Evolutionary conservation across 2,329 filamentous ascomycete genomes (phyloP), one percentile per base, ranked within the genome.

Genomic region (Sclerotinia glacialis): DNA sequence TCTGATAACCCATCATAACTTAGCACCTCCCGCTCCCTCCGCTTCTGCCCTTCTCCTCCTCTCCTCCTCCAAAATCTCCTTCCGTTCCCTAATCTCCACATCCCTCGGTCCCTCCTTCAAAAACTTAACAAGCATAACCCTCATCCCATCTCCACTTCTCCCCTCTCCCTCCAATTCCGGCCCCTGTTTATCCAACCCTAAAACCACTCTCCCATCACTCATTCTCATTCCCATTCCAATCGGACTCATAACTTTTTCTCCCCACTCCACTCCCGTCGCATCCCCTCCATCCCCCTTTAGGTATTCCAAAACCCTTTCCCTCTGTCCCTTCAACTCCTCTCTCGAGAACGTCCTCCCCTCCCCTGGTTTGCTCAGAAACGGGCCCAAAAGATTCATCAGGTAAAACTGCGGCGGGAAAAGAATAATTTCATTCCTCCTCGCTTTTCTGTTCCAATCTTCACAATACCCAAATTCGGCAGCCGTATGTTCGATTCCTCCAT

Each of bases 341-440:
- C 73, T 63, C 2, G 75, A 71, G 0, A 28, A 72, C 66, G 1
- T 72, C 2, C 6, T 5, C 2, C 16, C 8, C 37, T 68, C 0
- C 72, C 68, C 0, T 74, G 76, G 0, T 14, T 4, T 26, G 69
- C 21, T 69, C 21, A 90, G 78, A 71, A 87, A 85, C 2, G 78
- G 79, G 0, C 83, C 77, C 2, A 91, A 77, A 0, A 90, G 78
- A 44, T 82, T 79, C 14, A 92, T 81, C 5, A 95, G 83, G 77
- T 90, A 93, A 75, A 89, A 89, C 75, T 98, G 95, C 0, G 95
- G 95, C 5, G 95, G 95, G 75, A 96, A 97, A 6, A 99, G 80
- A 67, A 96, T 90, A 68, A 97, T 87, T 49, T 90, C 83, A 37
- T 87, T 88, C 3, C 77, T 76, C 2, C 81, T 79, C 5, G 90